Evolutionary conservation across 2,329 filamentous ascomycete genomes (phyloP).

Genomic region (Alternaria ventricosa): DNA sequence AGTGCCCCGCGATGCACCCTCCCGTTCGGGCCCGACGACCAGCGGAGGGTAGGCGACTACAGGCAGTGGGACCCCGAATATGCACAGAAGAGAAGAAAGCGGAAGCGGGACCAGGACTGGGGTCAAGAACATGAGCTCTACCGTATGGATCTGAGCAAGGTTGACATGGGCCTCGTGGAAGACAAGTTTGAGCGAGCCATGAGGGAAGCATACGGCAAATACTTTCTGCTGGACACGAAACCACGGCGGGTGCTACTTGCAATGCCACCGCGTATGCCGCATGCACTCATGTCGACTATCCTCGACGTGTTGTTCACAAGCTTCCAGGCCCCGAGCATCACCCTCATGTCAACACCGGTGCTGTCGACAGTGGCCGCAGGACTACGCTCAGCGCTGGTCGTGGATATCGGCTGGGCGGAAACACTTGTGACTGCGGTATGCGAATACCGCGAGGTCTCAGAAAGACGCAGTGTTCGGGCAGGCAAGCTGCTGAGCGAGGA

Average conservation of each 20-base stretch:
- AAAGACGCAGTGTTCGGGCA: conserved; percentile 73
- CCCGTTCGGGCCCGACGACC: conserved; percentile 75
- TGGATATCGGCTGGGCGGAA: conserved; percentile 94
- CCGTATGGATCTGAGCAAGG: conserved; percentile 72
- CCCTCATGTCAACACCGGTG: conserved; percentile 77
- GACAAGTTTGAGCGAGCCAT: conserved; percentile 87
- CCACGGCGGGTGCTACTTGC: conserved; percentile 76
- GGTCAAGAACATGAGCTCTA: conserved; percentile 75
- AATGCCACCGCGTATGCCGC: conserved; percentile 77
- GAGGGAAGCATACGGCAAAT: conserved; percentile 82
- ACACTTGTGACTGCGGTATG: conserved; percentile 85
- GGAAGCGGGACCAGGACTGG: conserved; percentile 62
- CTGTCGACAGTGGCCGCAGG: conserved; percentile 80
- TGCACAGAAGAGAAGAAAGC: conserved; percentile 57
- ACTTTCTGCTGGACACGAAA: conserved; percentile 73
- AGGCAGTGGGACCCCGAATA: conserved; percentile 69
- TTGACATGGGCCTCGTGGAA: conserved; percentile 80
- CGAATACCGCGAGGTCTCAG: conserved; percentile 83
- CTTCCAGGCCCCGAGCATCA: conserved; percentile 81
- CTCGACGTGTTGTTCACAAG: conserved; percentile 80
- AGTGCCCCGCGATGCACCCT: conserved; percentile 73
- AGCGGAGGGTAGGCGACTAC: conserved; percentile 82
- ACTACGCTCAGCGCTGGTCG: conserved; percentile 80
- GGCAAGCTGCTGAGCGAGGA: conserved; percentile 74
- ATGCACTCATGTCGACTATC: conserved; percentile 76